phyloP scores from a whole-genome alignment of 108 stramenopile species.

The Stephanodiscus minutulus region DNA sequence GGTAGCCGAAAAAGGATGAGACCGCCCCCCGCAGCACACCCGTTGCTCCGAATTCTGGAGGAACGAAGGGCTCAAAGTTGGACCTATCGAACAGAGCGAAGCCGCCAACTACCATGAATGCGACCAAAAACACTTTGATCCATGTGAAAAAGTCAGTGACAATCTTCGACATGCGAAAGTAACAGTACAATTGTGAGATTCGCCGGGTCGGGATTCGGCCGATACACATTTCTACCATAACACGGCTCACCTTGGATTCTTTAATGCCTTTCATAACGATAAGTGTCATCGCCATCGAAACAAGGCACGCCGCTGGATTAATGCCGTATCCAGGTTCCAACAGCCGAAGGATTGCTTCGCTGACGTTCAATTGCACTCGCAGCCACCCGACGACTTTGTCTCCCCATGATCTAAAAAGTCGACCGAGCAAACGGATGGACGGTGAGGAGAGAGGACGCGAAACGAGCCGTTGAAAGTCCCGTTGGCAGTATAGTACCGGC shows the following conservation, averaged over 20 bases:
- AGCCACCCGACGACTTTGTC: constrained; percentile 86
- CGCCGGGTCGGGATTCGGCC: neutral
- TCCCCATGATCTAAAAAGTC: constrained; percentile 75
- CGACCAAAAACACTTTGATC: constrained; percentile 77
- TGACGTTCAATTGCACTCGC: constrained; percentile 31
- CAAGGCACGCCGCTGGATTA: constrained; percentile 51
- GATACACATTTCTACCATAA: neutral
- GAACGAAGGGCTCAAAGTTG: constrained; percentile 68
- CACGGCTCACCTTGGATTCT: constrained; percentile 17
- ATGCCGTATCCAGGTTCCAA: constrained; percentile 59
- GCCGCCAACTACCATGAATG: constrained; percentile 86
- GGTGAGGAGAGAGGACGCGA: constrained; percentile 46
- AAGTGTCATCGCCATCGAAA: constrained; percentile 38
- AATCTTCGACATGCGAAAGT: constrained; percentile 30
- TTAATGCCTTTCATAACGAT: constrained; percentile 53
- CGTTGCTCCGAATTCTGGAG: constrained; percentile 55
- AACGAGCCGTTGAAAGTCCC: no score
- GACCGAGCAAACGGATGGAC: constrained; percentile 36
- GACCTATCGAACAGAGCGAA: constrained; percentile 58
- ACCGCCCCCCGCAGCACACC: constrained; percentile 79
- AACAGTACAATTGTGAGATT: neutral
- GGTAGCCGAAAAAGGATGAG: constrained; percentile 88
- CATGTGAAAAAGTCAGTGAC: constrained; percentile 85
- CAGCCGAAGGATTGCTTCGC: constrained; percentile 14
- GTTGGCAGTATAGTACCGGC: no score